phyloP scores from a whole-genome alignment of 257 asterid species.

The Avicennia marina region DNA sequence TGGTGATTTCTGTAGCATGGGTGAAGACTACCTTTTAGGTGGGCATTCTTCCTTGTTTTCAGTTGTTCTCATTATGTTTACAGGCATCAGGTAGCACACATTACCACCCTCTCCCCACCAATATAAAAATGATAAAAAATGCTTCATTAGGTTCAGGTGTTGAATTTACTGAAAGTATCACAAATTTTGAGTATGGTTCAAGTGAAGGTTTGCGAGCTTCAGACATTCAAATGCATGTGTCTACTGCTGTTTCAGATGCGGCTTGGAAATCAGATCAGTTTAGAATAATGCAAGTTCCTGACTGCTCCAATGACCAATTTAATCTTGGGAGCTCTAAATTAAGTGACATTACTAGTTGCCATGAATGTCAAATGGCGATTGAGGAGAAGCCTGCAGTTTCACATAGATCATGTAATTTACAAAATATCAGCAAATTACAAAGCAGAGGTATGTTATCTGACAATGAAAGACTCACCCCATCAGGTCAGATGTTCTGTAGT shows the following conservation, averaged over 20 bases:
- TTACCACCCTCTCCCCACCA: background rate
- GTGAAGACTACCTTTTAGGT: conserved; percentile 88
- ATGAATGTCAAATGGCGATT: conserved; percentile 25
- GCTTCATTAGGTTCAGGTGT: conserved; percentile 42
- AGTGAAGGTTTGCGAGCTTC: conserved; percentile 51
- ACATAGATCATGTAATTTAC: conserved; percentile 38
- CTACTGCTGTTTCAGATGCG: conserved; percentile 33
- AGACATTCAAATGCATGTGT: conserved; percentile 14
- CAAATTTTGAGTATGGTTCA: conserved; percentile 56
- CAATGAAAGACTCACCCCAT: conserved; percentile 33
- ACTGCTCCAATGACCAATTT: conserved; percentile 31
- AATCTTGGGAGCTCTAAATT: conserved; percentile 28
- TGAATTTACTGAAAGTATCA: conserved; percentile 63
- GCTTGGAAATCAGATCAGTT: conserved; percentile 54
- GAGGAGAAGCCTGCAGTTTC: conserved; percentile 42
- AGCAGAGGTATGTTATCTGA: conserved; percentile 48
- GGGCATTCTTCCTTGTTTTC: conserved; percentile 5
- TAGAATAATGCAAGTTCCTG: conserved; percentile 36
- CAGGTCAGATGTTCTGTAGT: conserved; percentile 24
- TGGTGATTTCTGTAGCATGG: conserved; percentile 56
- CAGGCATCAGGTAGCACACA: background rate
- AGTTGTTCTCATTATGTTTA: conserved; percentile 11
- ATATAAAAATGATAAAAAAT: background rate
- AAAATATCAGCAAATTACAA: conserved; percentile 42
- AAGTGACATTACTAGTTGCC: conserved; percentile 32